Evolutionary conservation across 345 rosid genomes (phyloP), one percentile per base, ranked within the genome.

Genomic region (Camelina sativa): DNA sequence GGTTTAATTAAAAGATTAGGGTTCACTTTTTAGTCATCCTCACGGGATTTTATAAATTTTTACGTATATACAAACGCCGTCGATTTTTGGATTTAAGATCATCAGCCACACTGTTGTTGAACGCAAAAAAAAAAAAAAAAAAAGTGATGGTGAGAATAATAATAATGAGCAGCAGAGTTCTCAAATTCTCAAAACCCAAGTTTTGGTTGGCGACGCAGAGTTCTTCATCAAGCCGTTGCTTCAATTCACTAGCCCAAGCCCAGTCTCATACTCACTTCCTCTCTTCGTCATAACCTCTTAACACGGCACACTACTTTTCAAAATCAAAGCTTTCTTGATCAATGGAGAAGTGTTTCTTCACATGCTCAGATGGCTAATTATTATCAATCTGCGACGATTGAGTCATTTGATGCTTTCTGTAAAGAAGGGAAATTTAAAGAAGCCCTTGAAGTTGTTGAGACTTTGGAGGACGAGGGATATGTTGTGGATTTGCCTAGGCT

Each of bases 391-490:
- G 34, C 35, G 43, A 59, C 16, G 35, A 22, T 59, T 32, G 74
- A 59, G 23, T 58, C 47, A 15, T 70, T 70, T 7, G 74, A 70
- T 47, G 58, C 58, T 32, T 37, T 58, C 6, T 77, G 87, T 79
- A 68, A 71, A 74, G 82, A 87, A 40, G 81, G 77, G 53, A 88
- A 88, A 40, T 76, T 84, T 52, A 74, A 72, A 80, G 92, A 87
- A 83, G 88, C 87, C 19, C 57, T 84, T 13, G 82, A 85, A 65
- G 71, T 84, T 80, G 60, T 87, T 76, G 70, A 58, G 23, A 73
- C 71, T 63, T 77, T 90, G 61, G 83, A 80, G 47, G 76, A 78
- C 34, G 71, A 65, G 28, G 60, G 72, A 15, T 40, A 79, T 72
- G 32, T 67, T 25, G 80, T 92, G 61, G 92, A 90, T 66, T 72